A percentile compares a stretch with the other conserved stretches of the same genome.
Conservation (phyloP, 2,329 filamentous ascomycete species). For the Diaporthe batatas region DNA sequence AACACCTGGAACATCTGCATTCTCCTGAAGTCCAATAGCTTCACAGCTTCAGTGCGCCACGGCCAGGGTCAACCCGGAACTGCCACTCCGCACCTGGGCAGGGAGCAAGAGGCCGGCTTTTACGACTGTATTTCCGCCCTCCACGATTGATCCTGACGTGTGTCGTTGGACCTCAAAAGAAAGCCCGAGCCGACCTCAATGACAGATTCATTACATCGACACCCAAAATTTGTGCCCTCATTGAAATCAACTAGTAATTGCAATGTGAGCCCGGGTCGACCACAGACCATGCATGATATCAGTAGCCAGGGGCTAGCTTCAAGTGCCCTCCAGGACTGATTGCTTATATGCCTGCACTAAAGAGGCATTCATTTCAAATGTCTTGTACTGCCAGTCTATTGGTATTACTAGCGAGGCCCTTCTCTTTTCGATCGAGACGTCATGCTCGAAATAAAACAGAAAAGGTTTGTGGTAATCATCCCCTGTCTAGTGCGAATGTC, state of each 20-base stretch:
- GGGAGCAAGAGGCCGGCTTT: background rate
- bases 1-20: background rate
- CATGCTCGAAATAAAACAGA: too few species aligned
- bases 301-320: background rate
- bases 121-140: background rate
- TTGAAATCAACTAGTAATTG: background rate
- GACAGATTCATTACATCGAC: background rate
- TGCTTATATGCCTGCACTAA: background rate
- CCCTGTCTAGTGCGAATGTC: too few species aligned
- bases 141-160: background rate
- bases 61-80: background rate
- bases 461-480: too few species aligned
- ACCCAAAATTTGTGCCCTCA: background rate
- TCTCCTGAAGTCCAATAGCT: constrained; percentile 16
- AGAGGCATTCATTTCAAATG: too few species aligned
- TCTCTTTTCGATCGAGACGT: too few species aligned
- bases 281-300: background rate
- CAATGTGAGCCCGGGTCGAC: background rate
- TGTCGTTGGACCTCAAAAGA: background rate
- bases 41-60: background rate
- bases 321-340: background rate
- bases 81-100: background rate
- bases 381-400: too few species aligned
- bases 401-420: too few species aligned
- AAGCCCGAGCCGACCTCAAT: background rate